Base-by-base conservation (phyloP, 148 eudicot genomes). In the Chenopodium album region DNA sequence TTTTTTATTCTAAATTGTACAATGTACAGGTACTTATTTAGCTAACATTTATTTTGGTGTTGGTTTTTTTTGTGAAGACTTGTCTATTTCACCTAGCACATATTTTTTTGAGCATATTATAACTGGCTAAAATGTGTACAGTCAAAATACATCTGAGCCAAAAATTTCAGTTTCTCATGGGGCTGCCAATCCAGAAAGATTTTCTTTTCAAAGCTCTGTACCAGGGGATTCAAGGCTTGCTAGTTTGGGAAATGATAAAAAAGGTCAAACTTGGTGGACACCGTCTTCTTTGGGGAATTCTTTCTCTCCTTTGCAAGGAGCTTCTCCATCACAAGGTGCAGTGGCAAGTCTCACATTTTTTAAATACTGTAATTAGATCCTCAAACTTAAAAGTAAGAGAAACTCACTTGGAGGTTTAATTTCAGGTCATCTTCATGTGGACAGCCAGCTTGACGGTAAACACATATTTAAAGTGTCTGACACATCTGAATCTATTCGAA, bases 181-280 rank as follows among this genome's bases (percentile, higher is more conserved):
- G 50, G 6, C 17, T 17, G 29, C 70, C 52, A 56, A 28, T 76
- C 78, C 66, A 7, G 78, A 76, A n/a, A 34, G n/a, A n/a, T 77
- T 77, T 41, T 77, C 79, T n/a, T 77, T 77, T 41, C 79, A 77
- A 29, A 76, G 50, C 47, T 64, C 52, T 22, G 79, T 34, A 31
- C 70, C 47, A 5, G 70, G 50, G 28, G 70, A 77, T 47, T 64
- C 54, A 11, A 41, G 54, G 17, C 71, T 31, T 34, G 20, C 4
- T 34, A 17, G 31, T 77, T 63, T 63, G 56, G 79, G 71, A n/a
- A 77, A 22, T 31, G 32, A 54, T 9, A 52, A 77, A 48, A 77
- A n/a, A 62, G 22, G 70, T 62, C 79, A 77, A 60, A 41, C 79
- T n/a, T 77, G 79, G 79, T 77, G 79, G 79, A 77, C 44, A 14